Conservation (phyloP, 306 rosid genomes). For the Lotus japonicus region DNA sequence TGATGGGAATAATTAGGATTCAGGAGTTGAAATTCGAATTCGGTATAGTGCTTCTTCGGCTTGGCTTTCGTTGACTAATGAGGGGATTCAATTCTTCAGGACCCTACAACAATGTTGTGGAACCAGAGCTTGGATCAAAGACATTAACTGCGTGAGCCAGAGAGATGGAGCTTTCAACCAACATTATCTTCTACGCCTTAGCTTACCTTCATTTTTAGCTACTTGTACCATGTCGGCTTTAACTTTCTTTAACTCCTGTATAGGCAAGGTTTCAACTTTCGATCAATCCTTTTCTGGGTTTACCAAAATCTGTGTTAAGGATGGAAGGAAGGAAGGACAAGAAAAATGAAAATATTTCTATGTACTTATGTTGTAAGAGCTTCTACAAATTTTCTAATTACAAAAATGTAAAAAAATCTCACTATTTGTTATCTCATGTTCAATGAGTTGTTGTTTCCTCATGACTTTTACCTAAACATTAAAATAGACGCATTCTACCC, state of each 20-base stretch:
- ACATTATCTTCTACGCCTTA: conserved; percentile 18
- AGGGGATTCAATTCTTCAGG: conserved; percentile 27
- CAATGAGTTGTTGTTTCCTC: background rate
- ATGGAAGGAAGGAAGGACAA: conserved; percentile 16
- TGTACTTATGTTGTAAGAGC: conserved; percentile 23
- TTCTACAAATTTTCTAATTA: conserved; percentile 6
- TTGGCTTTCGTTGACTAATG: conserved; percentile 18
- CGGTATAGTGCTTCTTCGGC: background rate
- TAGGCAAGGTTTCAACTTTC: conserved; percentile 41
- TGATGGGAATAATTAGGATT: background rate
- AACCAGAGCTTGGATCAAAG: conserved; percentile 34
- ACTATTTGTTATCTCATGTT: no score
- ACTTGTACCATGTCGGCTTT: conserved; percentile 28
- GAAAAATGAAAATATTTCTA: background rate
- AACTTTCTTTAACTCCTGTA: conserved; percentile 47
- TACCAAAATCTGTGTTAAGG: conserved; percentile 22
- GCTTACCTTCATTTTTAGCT: conserved; percentile 26
- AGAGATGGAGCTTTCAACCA: conserved; percentile 31
- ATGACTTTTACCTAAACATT: background rate
- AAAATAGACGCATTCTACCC: background rate
- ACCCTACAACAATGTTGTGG: conserved; percentile 14
- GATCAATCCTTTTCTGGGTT: background rate
- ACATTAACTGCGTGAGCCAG: conserved; percentile 23
- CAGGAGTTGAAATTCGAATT: background rate
- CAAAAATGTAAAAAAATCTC: background rate